Evolutionary conservation across 257 asterid genomes (phyloP).

Genomic region (Eucommia ulmoides): DNA sequence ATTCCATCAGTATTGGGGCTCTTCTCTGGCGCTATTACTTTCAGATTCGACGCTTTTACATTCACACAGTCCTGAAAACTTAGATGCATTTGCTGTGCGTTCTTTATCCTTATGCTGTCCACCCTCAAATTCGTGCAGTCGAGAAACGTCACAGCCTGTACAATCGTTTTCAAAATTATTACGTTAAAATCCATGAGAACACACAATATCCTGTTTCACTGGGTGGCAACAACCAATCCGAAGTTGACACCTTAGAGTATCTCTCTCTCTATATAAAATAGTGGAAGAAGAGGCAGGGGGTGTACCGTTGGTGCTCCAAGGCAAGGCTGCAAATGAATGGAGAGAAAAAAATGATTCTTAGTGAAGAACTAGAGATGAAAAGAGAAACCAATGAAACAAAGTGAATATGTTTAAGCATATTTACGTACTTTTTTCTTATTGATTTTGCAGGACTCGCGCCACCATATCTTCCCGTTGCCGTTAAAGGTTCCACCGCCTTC

Average conservation of each 20-base stretch:
- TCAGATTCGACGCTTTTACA: slow-evolving; percentile 31
- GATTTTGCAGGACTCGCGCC: too few species aligned
- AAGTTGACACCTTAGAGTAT: too few species aligned
- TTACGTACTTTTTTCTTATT: too few species aligned
- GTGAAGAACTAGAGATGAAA: too few species aligned
- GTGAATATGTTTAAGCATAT: too few species aligned
- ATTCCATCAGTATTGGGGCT: slow-evolving; percentile 71
- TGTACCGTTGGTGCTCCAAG: background rate
- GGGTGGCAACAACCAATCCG: too few species aligned
- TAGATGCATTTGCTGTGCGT: slow-evolving; percentile 20
- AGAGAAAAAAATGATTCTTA: background rate
- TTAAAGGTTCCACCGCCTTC: too few species aligned
- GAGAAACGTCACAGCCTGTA: background rate
- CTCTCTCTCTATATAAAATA: too few species aligned
- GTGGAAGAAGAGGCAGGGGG: background rate
- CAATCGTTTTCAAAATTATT: background rate
- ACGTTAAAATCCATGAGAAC: background rate
- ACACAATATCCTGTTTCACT: background rate
- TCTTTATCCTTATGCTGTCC: background rate
- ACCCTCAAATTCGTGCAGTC: background rate
- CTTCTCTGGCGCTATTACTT: slow-evolving; percentile 29
- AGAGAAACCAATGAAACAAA: too few species aligned
- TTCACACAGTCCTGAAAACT: slow-evolving; percentile 28
- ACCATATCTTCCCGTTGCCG: too few species aligned
- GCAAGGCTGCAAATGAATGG: background rate